These are phyloP conservation scores for Fusarium subtropicale DNA, from an alignment of 2,329 filamentous ascomycete genomes.

Conservation along the genomic window DNA sequence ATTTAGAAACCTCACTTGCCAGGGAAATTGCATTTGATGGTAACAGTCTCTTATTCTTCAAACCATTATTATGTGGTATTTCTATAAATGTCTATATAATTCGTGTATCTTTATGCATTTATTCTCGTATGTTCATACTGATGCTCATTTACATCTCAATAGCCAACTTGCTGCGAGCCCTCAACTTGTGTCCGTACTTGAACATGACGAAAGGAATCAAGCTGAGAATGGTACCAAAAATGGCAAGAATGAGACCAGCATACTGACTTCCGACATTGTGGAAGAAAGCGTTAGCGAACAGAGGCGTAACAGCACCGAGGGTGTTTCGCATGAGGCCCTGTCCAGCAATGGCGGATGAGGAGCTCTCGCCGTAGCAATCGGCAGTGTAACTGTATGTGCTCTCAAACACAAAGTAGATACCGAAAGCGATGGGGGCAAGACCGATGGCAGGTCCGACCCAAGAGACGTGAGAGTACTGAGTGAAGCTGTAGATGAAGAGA, in stretches of 20 bases:
- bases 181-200: constrained; percentile 35
- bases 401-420: constrained; percentile 41
- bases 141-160: constrained; percentile 27
- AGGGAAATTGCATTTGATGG: background rate
- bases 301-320: constrained; percentile 36
- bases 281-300: constrained; percentile 41
- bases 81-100: background rate
- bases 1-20: background rate
- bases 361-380: constrained; percentile 40
- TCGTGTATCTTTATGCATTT: background rate
- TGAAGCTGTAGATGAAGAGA: constrained; percentile 42
- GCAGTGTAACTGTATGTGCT: constrained; percentile 42
- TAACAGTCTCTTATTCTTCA: background rate
- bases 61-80: background rate
- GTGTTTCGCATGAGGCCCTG: constrained; percentile 42
- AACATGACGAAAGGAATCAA: constrained; percentile 42
- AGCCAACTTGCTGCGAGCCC: constrained; percentile 41
- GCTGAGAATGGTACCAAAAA: constrained; percentile 35
- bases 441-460: constrained; percentile 37
- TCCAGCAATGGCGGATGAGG: constrained; percentile 38
- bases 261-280: constrained; percentile 41
- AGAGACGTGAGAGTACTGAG: constrained; percentile 33
- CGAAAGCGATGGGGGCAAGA: constrained; percentile 39
- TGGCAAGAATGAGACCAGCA: constrained; percentile 36
- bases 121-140: background rate